phyloP scores from a whole-genome alignment of 2,329 filamentous ascomycete species.

The Diaporthe capsici region DNA sequence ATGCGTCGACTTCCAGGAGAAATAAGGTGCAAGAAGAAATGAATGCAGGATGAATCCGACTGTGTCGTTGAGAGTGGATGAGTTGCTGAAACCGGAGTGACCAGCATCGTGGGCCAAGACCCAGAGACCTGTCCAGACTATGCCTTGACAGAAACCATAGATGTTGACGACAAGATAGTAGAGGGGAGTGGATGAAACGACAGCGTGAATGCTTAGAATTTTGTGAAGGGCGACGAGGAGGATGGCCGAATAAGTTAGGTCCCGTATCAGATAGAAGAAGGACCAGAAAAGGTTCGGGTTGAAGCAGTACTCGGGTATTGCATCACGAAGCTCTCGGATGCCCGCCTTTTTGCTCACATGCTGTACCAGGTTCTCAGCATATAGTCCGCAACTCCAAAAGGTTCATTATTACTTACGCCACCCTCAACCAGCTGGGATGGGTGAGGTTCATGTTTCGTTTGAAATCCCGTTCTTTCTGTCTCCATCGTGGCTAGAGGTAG shows the following conservation, averaged over 20 bases:
- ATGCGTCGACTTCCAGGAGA: slow-evolving; percentile 80
- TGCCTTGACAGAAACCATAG: slow-evolving; percentile 75
- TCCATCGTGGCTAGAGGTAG: background rate
- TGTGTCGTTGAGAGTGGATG: slow-evolving; percentile 70
- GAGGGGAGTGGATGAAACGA: background rate
- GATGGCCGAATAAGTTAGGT: background rate
- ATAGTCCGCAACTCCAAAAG: background rate
- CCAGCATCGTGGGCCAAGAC: slow-evolving; percentile 80
- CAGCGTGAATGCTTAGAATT: background rate
- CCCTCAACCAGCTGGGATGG: slow-evolving; percentile 11
- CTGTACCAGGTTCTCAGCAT: background rate
- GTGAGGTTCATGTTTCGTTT: slow-evolving; percentile 6
- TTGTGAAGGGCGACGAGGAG: background rate
- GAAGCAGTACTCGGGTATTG: slow-evolving; percentile 98
- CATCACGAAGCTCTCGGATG: slow-evolving; percentile 96
- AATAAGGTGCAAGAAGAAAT: slow-evolving; percentile 76
- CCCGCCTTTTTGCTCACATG: background rate
- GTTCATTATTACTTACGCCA: background rate
- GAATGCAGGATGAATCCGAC: slow-evolving; percentile 76
- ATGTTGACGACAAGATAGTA: slow-evolving; percentile 46
- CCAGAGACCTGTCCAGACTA: slow-evolving; percentile 74
- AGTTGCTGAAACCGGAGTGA: slow-evolving; percentile 75
- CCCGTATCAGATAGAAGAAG: slow-evolving; percentile 15
- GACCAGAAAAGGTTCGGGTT: slow-evolving; percentile 1
- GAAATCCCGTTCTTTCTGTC: slow-evolving; percentile 10